Conservation (phyloP, 1,284 basidiomycete species). For the Violaceomyces palustris region DNA sequence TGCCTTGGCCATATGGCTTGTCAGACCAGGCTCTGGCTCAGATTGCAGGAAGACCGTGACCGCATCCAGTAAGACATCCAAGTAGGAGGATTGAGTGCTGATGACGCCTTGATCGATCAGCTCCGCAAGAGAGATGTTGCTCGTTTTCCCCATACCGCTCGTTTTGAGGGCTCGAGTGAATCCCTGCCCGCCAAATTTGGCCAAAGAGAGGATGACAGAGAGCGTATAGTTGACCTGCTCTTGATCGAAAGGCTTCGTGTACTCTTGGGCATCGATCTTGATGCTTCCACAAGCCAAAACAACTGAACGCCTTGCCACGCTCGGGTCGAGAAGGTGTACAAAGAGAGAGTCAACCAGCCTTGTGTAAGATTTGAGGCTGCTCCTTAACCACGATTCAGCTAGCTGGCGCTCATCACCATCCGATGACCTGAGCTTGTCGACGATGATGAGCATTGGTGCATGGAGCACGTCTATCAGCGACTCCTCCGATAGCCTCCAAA, state of each 20-base stretch:
- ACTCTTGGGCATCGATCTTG: slow-evolving; percentile 52
- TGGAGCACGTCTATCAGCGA: slow-evolving; percentile 18
- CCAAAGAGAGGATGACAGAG: slow-evolving; percentile 70
- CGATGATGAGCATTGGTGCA: slow-evolving; percentile 75
- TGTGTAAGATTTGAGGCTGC: slow-evolving; percentile 32
- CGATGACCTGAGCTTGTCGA: slow-evolving; percentile 65
- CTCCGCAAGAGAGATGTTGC: slow-evolving; percentile 5
- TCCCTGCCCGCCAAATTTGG: slow-evolving; percentile 80
- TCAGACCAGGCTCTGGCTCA: not conserved
- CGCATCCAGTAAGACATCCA: slow-evolving; percentile 24
- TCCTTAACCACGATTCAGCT: slow-evolving; percentile 38
- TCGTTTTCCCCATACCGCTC: slow-evolving; percentile 6
- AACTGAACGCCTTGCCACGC: no score
- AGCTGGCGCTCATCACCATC: slow-evolving; percentile 23
- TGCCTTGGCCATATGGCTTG: not conserved
- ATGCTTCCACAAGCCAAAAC: no score
- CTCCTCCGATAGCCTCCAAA: slow-evolving; percentile 83
- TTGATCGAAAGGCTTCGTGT: slow-evolving; percentile 73
- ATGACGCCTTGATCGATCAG: slow-evolving; percentile 1
- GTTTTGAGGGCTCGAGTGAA: slow-evolving; percentile 57
- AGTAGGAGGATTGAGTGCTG: slow-evolving; percentile 3
- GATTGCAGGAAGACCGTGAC: slow-evolving; percentile 17
- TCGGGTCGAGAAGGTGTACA: slow-evolving; percentile 24
- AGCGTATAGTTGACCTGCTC: slow-evolving; percentile 64
- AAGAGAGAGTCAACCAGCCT: slow-evolving; percentile 34